Evolutionary conservation across 805 yeast species (phyloP).

Genomic region (Kodamaea laetipori): DNA sequence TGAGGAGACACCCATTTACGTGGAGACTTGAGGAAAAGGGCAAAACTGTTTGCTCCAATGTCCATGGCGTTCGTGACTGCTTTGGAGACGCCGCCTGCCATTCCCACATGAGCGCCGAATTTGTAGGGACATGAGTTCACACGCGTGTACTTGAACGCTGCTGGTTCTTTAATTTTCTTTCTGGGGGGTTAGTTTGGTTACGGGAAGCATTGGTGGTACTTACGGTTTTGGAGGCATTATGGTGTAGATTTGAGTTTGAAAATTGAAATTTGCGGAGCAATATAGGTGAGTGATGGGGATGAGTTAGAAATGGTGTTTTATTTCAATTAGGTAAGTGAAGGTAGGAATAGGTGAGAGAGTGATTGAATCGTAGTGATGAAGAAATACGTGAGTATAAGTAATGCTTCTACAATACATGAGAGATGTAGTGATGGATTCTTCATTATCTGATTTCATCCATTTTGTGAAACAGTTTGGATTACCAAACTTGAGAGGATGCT

Average conservation of each 20-base stretch:
- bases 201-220: constrained; percentile 14
- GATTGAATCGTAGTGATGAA: too few species aligned
- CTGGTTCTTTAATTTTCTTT: constrained; percentile 14
- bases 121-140: constrained; percentile 49
- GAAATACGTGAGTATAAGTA: too few species aligned
- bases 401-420: too few species aligned
- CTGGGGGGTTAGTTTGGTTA: constrained; percentile 4
- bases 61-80: constrained; percentile 60
- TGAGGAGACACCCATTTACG: constrained; percentile 89
- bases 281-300: not conserved
- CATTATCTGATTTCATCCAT: too few species aligned
- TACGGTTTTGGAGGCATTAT: not conserved
- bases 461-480: too few species aligned
- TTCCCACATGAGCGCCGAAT: constrained; percentile 89
- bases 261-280: not conserved
- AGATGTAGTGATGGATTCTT: too few species aligned
- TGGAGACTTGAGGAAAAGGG: constrained; percentile 87
- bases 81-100: constrained; percentile 78
- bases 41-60: constrained; percentile 78
- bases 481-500: too few species aligned
- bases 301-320: too few species aligned
- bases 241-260: not conserved
- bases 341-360: too few species aligned
- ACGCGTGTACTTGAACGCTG: constrained; percentile 36
- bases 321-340: too few species aligned